phyloP scores from a whole-genome alignment of 2,329 filamentous ascomycete species.

The Venturia pyrina region DNA sequence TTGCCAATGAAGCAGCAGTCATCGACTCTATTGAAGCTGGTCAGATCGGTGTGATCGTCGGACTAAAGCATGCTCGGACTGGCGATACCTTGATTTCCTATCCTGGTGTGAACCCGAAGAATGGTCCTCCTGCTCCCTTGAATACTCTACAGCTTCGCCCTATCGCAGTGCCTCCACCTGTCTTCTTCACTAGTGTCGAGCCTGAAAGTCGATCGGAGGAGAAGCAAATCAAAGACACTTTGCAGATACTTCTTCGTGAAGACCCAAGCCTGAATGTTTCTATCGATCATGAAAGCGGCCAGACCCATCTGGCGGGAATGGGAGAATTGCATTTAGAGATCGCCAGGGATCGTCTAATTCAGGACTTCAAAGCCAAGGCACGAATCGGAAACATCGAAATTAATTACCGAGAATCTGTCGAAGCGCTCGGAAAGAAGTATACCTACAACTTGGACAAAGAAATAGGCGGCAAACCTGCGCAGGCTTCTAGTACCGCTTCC shows the following conservation, averaged over 20 bases:
- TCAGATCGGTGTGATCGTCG: conserved; percentile 88
- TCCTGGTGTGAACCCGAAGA: conserved; percentile 48
- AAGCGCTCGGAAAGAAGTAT: conserved; percentile 30
- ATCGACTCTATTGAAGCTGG: conserved; percentile 71
- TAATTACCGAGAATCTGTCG: conserved; percentile 78
- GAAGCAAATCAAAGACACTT: conserved; percentile 64
- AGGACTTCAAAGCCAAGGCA: conserved; percentile 78
- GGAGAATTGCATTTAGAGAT: conserved; percentile 93
- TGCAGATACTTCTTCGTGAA: conserved; percentile 74
- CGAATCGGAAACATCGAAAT: conserved; percentile 87
- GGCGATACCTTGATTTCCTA: conserved; percentile 84
- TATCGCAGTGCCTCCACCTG: conserved; percentile 81
- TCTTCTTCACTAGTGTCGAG: conserved; percentile 94
- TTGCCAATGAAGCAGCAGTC: conserved; percentile 77
- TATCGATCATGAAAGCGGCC: conserved; percentile 79
- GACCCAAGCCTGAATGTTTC: conserved; percentile 85
- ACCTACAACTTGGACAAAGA: conserved; percentile 64
- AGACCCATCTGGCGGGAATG: conserved; percentile 92
- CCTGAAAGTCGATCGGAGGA: conserved; percentile 67
- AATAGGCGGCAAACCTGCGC: conserved; percentile 69
- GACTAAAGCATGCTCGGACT: conserved; percentile 82
- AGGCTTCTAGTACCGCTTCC: conserved; percentile 61
- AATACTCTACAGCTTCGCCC: conserved; percentile 73
- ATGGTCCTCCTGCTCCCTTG: conserved; percentile 56
- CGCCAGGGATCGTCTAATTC: conserved; percentile 74